phyloP scores from a whole-genome alignment of 2,329 filamentous ascomycete species.

The Dactylellina drechsleri region DNA sequence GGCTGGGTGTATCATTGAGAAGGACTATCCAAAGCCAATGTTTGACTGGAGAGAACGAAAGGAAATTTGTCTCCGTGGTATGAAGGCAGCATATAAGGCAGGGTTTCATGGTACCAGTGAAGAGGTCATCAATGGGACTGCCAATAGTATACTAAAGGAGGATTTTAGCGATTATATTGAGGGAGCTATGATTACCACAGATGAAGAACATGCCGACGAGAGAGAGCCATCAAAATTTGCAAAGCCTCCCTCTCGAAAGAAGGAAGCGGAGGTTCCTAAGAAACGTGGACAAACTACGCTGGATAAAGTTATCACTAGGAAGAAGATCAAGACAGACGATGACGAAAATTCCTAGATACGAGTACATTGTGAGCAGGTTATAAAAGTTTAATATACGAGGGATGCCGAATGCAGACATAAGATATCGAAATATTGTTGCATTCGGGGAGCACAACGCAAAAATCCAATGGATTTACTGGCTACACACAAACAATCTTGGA shows the following conservation, averaged over 20 bases:
- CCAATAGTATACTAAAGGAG: conserved; percentile 57
- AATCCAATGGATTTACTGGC: neutral
- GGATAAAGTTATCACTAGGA: conserved; percentile 25
- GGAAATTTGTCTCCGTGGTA: conserved; percentile 71
- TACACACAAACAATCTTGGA: too few species aligned
- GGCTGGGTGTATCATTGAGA: conserved; percentile 72
- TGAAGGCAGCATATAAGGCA: conserved; percentile 76
- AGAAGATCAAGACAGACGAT: conserved; percentile 21
- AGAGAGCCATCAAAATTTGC: too few species aligned
- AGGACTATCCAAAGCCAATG: conserved; percentile 79
- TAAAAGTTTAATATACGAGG: conserved; percentile 14
- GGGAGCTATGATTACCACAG: neutral
- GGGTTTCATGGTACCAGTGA: conserved; percentile 73
- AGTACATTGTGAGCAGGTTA: conserved; percentile 18
- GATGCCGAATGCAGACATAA: conserved; percentile 30
- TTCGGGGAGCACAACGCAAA: conserved; percentile 38
- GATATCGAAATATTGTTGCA: conserved; percentile 50
- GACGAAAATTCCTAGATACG: neutral
- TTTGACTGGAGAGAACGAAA: conserved; percentile 76
- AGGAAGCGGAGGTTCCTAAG: neutral
- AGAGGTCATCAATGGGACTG: conserved; percentile 70
- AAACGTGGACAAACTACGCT: conserved; percentile 44
- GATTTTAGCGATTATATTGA: conserved; percentile 12
- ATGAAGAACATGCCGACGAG: neutral
- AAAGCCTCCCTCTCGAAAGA: neutral